Evolutionary conservation across 768 basidiomycete genomes (phyloP).

Genomic region (Boletus rufocinnamomeus): DNA sequence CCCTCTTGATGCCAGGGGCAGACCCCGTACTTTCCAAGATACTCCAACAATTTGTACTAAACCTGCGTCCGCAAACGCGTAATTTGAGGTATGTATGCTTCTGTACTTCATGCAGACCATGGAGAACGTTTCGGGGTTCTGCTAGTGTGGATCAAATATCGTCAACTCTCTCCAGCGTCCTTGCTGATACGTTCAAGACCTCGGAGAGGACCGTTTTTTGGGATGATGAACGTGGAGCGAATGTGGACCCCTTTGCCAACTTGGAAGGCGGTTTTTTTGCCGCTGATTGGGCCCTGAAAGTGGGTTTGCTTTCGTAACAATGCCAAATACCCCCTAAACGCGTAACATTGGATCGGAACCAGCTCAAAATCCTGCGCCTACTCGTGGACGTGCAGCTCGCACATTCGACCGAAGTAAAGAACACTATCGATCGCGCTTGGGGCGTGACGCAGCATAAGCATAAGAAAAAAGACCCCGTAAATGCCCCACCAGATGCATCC

Average conservation of each 20-base stretch:
- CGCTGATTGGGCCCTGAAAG: slow-evolving; percentile 83
- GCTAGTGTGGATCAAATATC: slow-evolving; percentile 81
- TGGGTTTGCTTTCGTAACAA: slow-evolving; percentile 41
- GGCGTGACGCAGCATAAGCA: slow-evolving; percentile 82
- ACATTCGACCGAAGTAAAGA: slow-evolving; percentile 69
- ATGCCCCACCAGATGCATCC: slow-evolving; percentile 53
- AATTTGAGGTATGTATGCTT: slow-evolving; percentile 71
- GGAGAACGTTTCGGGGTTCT: slow-evolving; percentile 34
- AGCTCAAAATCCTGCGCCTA: slow-evolving; percentile 84
- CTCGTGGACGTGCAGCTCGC: slow-evolving; percentile 82
- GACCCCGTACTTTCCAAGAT: slow-evolving; percentile 73
- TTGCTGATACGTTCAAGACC: slow-evolving; percentile 72
- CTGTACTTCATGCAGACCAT: slow-evolving; percentile 26
- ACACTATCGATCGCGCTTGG: slow-evolving; percentile 80
- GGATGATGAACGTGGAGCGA: slow-evolving; percentile 65
- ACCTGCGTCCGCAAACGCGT: slow-evolving; percentile 86
- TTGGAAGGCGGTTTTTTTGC: slow-evolving; percentile 75
- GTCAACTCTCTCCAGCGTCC: slow-evolving; percentile 64
- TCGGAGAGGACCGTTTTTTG: slow-evolving; percentile 79
- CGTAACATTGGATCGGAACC: slow-evolving; percentile 24
- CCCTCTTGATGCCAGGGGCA: slow-evolving; percentile 69
- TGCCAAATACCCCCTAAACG: slow-evolving; percentile 33
- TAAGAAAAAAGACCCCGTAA: slow-evolving; percentile 71
- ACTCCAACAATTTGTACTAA: slow-evolving; percentile 75
- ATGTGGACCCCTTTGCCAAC: slow-evolving; percentile 72